phyloP scores from a whole-genome alignment of 2,329 filamentous ascomycete genomes.

The Boeremia lycopersici region DNA sequence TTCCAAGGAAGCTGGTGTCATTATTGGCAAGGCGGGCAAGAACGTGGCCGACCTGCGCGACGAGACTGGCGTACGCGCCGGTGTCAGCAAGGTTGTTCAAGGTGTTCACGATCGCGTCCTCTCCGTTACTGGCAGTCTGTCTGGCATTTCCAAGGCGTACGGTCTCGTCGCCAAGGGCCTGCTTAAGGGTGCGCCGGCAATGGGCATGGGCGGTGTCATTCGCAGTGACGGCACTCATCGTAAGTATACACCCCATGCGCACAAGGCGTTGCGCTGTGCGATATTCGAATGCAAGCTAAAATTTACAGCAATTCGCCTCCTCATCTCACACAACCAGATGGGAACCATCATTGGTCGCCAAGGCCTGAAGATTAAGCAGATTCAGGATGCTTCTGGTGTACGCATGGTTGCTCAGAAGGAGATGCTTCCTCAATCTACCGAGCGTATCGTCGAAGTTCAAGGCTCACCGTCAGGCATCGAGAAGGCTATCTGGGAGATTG shows the following conservation, averaged over 20 bases:
- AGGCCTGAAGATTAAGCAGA: slow-evolving; percentile 98
- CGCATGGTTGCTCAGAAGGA: slow-evolving; percentile 99
- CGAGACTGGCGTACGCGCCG: slow-evolving; percentile 96
- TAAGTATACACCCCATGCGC: slow-evolving; percentile 59
- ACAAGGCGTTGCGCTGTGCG: not conserved
- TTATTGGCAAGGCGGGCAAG: slow-evolving; percentile 98
- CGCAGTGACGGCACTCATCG: slow-evolving; percentile 87
- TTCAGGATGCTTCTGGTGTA: slow-evolving; percentile 94
- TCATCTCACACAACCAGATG: slow-evolving; percentile 99
- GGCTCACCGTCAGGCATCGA: slow-evolving; percentile 94
- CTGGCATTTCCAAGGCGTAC: slow-evolving; percentile 89
- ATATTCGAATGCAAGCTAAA: slow-evolving; percentile 23
- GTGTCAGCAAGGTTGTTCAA: slow-evolving; percentile 97
- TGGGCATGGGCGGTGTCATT: slow-evolving; percentile 94
- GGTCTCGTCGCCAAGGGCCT: slow-evolving; percentile 89
- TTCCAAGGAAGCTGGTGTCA: slow-evolving; percentile 97
- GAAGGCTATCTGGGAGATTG: slow-evolving; percentile 97
- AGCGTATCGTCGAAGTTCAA: slow-evolving; percentile 96
- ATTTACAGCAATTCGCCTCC: slow-evolving; percentile 82
- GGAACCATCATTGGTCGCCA: slow-evolving; percentile 97
- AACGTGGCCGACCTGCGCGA: slow-evolving; percentile 97
- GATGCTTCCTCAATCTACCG: slow-evolving; percentile 98
- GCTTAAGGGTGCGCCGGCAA: slow-evolving; percentile 88
- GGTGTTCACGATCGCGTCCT: slow-evolving; percentile 97
- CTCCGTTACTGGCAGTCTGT: slow-evolving; percentile 89